phyloP scores from a whole-genome alignment of 2,329 filamentous ascomycete genomes.

The Didymella keratinophila region DNA sequence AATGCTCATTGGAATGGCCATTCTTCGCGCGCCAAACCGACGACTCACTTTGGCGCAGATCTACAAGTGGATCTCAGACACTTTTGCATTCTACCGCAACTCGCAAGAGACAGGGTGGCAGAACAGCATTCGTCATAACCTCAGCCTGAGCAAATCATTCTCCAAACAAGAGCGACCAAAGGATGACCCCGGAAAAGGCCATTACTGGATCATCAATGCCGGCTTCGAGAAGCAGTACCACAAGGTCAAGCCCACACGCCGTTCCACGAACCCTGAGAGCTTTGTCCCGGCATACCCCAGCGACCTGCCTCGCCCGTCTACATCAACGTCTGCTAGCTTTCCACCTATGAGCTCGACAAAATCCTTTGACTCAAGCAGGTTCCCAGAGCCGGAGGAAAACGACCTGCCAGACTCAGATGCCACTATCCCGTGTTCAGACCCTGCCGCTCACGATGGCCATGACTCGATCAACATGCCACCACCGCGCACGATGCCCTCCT shows the following conservation, averaged over 20 bases:
- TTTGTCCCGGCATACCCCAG: slow-evolving; percentile 44
- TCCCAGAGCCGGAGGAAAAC: slow-evolving; percentile 57
- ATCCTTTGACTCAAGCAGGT: slow-evolving; percentile 59
- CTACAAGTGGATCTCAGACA: slow-evolving; percentile 99
- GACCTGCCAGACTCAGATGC: slow-evolving; percentile 60
- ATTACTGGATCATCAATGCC: slow-evolving; percentile 94
- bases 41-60: slow-evolving; percentile 92
- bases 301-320: slow-evolving; percentile 48
- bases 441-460: slow-evolving; percentile 58
- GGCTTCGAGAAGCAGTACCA: slow-evolving; percentile 89
- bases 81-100: slow-evolving; percentile 82
- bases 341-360: slow-evolving; percentile 52
- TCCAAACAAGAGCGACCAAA: slow-evolving; percentile 95
- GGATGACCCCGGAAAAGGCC: slow-evolving; percentile 95
- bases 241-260: slow-evolving; percentile 78
- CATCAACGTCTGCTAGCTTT: slow-evolving; percentile 48
- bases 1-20: slow-evolving; percentile 94
- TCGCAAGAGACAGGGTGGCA: slow-evolving; percentile 91
- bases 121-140: slow-evolving; percentile 98
- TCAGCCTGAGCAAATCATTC: slow-evolving; percentile 96
- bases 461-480: slow-evolving; percentile 54
- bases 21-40: slow-evolving; percentile 82
- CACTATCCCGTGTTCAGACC: slow-evolving; percentile 61
- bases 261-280: slow-evolving; percentile 56
- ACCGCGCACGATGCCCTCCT: slow-evolving; percentile 65